These are phyloP conservation scores for Calycina herbarum DNA, from an alignment of 2,329 filamentous ascomycete genomes.

Conservation along the genomic window DNA sequence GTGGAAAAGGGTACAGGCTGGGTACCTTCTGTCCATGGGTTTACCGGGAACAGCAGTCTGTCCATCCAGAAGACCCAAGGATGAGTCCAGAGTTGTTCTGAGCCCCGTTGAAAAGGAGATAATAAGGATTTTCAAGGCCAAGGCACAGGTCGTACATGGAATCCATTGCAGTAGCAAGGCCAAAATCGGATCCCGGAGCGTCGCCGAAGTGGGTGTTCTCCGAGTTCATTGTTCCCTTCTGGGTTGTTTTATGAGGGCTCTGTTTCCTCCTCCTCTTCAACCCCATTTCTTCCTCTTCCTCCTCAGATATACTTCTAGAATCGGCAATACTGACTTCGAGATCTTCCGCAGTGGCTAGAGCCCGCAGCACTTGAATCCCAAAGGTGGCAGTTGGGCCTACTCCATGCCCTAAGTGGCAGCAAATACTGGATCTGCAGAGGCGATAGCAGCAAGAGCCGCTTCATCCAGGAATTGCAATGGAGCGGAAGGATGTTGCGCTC, in stretches of 20 bases:
- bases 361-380: conserved; percentile 35
- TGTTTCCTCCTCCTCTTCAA: no score
- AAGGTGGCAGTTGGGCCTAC: conserved; percentile 40
- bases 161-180: conserved; percentile 43
- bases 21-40: conserved; percentile 41
- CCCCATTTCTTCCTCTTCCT: no score
- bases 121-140: conserved; percentile 41
- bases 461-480: conserved; percentile 47
- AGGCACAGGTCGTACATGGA: conserved; percentile 41
- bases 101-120: conserved; percentile 26
- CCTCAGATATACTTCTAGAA: no score
- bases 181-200: conserved; percentile 41
- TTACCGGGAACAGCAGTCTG: conserved; percentile 16
- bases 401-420: conserved; percentile 39
- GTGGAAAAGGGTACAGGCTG: conserved; percentile 46
- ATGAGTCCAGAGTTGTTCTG: conserved; percentile 1
- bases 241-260: no score
- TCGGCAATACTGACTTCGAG: no score
- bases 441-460: conserved; percentile 41
- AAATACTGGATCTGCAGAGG: conserved; percentile 46
- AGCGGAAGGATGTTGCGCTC: conserved; percentile 51
- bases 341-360: conserved; percentile 40
- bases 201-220: conserved; percentile 33
- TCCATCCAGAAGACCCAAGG: not conserved
- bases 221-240: no score